These are phyloP conservation scores for Alternaria brassicae DNA, from an alignment of 2,329 filamentous ascomycete genomes.

Conservation along the genomic window DNA sequence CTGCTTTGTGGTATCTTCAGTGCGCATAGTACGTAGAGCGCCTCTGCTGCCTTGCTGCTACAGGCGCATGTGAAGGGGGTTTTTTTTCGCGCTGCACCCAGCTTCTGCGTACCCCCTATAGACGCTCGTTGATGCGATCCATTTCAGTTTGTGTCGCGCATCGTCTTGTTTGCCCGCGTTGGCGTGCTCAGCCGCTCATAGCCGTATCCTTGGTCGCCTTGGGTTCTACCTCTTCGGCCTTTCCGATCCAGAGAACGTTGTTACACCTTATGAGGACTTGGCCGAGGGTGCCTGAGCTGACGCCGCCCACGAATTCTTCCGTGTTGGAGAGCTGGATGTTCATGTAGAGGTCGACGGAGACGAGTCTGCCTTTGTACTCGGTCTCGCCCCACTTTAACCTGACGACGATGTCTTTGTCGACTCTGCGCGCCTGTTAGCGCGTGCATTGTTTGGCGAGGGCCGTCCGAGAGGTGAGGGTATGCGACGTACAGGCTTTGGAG, in stretches of 20 bases:
- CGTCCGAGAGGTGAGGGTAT: neutral
- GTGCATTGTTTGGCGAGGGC: neutral
- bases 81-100: neutral
- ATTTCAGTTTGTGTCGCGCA: constrained; percentile 2
- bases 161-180: neutral
- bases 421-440: constrained; percentile 57
- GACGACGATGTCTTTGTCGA: constrained; percentile 89
- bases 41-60: constrained; percentile 1
- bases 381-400: constrained; percentile 98
- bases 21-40: constrained; percentile 11
- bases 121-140: neutral
- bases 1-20: constrained; percentile 23
- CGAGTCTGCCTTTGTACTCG: constrained; percentile 92
- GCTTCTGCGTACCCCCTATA: neutral
- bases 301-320: constrained; percentile 89
- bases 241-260: constrained; percentile 92
- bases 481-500: constrained; percentile 83
- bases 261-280: constrained; percentile 97
- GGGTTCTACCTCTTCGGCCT: constrained; percentile 57
- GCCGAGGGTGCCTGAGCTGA: constrained; percentile 83
- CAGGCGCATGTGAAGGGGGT: neutral
- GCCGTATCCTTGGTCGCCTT: constrained; percentile 50
- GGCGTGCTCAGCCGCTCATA: constrained; percentile 50
- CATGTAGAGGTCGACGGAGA: constrained; percentile 98
- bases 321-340: constrained; percentile 92